Percentiles rank a stretch among this genome's conserved stretches.
phyloP scores from a whole-genome alignment of 176 grass and related monocot genomes.

The Oryza meridionalis region DNA sequence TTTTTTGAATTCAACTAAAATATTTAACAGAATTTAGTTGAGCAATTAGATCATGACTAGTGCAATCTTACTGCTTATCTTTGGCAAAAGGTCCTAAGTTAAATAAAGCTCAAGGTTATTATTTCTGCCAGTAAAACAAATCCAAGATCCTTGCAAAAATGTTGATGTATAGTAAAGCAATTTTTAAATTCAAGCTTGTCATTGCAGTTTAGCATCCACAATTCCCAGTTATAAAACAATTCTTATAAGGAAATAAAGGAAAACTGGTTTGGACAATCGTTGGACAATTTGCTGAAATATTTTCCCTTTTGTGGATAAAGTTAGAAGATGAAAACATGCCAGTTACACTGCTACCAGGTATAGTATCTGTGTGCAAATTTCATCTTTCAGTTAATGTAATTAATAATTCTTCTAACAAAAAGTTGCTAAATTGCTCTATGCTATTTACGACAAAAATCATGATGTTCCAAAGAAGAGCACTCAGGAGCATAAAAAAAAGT shows the following conservation, averaged over 20 bases:
- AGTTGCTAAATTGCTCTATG: conserved; percentile 1
- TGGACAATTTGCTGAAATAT: not conserved
- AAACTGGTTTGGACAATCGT: not conserved
- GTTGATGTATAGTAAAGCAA: not conserved
- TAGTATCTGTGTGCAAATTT: conserved; percentile 13
- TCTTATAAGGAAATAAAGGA: not conserved
- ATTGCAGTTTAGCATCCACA: conserved; percentile 1
- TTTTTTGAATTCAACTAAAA: not conserved
- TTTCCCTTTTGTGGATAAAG: not conserved
- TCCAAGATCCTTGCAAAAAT: not conserved
- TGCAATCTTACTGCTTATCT: not conserved
- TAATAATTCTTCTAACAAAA: not conserved
- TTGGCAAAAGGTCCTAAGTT: not conserved
- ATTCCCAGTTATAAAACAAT: not conserved
- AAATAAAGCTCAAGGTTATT: not conserved
- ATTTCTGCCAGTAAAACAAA: conserved; percentile 1
- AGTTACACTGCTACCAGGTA: conserved; percentile 14
- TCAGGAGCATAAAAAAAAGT: not conserved
- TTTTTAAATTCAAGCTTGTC: conserved; percentile 5
- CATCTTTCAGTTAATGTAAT: not conserved
- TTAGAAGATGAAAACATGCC: not conserved
- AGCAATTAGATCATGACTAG: not conserved
- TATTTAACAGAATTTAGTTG: not conserved
- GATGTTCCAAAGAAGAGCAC: not conserved
- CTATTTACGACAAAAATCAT: not conserved